Conservation (phyloP, 1,284 basidiomycete genomes). For the Volvariella volvacea region DNA sequence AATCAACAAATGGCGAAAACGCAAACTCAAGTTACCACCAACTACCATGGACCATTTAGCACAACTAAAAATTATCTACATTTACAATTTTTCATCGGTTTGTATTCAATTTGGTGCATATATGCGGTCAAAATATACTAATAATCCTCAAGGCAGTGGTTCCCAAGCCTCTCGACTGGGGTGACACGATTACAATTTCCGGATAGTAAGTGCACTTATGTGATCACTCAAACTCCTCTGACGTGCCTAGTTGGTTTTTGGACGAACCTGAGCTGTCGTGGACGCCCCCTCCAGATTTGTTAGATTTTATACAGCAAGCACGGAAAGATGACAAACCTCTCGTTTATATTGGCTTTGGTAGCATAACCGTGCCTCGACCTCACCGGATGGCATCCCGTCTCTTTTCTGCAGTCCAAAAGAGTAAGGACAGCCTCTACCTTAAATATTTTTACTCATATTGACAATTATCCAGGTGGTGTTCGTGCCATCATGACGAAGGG, state of each 20-base stretch:
- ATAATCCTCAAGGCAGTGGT: constrained; percentile 41
- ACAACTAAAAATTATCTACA: constrained; percentile 63
- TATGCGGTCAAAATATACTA: no score
- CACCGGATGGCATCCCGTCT: constrained; percentile 57
- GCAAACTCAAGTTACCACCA: constrained; percentile 43
- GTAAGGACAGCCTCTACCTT: constrained; percentile 20
- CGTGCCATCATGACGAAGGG: constrained; percentile 74
- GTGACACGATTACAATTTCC: constrained; percentile 59
- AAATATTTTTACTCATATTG: constrained; percentile 1
- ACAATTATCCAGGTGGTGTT: constrained; percentile 42
- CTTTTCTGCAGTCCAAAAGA: constrained; percentile 58
- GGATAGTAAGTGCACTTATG: constrained; percentile 40
- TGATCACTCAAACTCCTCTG: not conserved
- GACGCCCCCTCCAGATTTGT: constrained; percentile 45
- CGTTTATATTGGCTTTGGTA: constrained; percentile 74
- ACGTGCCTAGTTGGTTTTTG: constrained; percentile 48
- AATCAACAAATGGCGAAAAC: constrained; percentile 68
- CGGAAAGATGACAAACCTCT: constrained; percentile 52
- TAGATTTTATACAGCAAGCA: constrained; percentile 52
- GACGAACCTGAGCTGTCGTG: constrained; percentile 57
- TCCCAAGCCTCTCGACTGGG: constrained; percentile 72
- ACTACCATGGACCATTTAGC: constrained; percentile 66
- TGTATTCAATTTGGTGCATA: no score
- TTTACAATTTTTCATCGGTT: constrained; percentile 41
- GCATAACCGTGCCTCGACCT: constrained; percentile 70